Evolutionary conservation across 1,284 basidiomycete genomes (phyloP), one percentile per base, ranked within the genome.

Genomic region (Trichosporon sp.): DNA sequence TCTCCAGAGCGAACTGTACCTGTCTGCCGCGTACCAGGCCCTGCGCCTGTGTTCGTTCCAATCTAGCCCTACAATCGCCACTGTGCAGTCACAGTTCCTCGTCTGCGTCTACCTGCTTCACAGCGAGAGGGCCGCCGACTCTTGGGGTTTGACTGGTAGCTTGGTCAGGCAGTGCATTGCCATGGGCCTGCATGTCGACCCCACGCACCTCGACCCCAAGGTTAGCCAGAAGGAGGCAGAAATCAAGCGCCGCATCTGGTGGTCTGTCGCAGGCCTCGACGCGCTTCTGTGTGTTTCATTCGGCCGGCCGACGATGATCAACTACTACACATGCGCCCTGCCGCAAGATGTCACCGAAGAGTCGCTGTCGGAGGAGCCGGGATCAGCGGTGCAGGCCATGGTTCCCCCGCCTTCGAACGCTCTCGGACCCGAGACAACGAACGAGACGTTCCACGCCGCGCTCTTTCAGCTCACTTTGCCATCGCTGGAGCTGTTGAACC

Each of bases 31-130:
- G 13, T 79, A 78, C 61, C 79, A 81, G 62, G 78, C 78, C 0
- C 66, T 81, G 9, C 72, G 79, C 16, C 68, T 81, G n/a, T 79
- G 78, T 62, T 80, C 79, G 0, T 81, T 78, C 71, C 65, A 80
- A 29, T 78, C 79, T 1, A 75, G 73, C 29, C 79, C 79, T 27
- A 79, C 72, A 0, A 69, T 81, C 3, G 65, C 70, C 31, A 76
- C 77, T 1, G 66, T 81, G 31, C 78, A 79, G 36, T 65, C 77
- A 5, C 74, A 76, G 66, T 66, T 80, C 32, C 67, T 78, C 33
- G 73, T 79, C 61, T 75, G 74, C 49, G 71, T 80, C 13, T 81
- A 81, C 66, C 69, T 81, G 56, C 56, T 77, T 29, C 76, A 77
- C 65, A 75, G 73, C 34, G 79, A 81, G 61, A 69, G 79, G 29